A percentile compares a stretch with the other conserved stretches of the same genome.
phyloP scores from a whole-genome alignment of 768 basidiomycete species.

The Ramaria sp. region DNA sequence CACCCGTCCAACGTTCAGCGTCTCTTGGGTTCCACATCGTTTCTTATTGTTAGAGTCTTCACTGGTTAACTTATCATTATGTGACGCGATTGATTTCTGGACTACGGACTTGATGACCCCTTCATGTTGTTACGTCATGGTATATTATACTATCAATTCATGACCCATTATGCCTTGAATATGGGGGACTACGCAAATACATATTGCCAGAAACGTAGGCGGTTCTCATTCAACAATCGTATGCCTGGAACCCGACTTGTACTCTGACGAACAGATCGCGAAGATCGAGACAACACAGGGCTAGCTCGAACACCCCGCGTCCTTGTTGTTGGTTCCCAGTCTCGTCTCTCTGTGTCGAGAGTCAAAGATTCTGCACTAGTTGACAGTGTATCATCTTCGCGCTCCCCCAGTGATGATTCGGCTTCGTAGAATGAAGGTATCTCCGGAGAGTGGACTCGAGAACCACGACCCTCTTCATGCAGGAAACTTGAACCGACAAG shows the following conservation, averaged over 20 bases:
- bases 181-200: neutral
- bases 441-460: neutral
- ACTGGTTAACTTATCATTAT: constrained; percentile 1
- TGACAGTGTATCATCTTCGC: neutral
- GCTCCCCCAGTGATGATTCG: neutral
- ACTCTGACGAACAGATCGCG: neutral
- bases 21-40: constrained; percentile 3
- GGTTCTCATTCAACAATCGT: neutral
- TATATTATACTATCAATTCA: neutral
- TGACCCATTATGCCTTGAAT: neutral
- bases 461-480: neutral
- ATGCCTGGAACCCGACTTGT: neutral
- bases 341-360: neutral
- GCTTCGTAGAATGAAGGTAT: neutral
- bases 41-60: constrained; percentile 9
- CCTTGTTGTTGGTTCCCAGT: neutral
- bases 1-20: neutral
- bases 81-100: neutral
- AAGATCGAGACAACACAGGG: neutral
- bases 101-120: neutral
- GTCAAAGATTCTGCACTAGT: neutral
- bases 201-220: constrained; percentile 1
- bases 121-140: neutral
- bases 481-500: neutral
- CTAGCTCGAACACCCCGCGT: neutral